Base-by-base conservation (phyloP, 2,329 filamentous ascomycete genomes). In the Ophiostoma sp. region DNA sequence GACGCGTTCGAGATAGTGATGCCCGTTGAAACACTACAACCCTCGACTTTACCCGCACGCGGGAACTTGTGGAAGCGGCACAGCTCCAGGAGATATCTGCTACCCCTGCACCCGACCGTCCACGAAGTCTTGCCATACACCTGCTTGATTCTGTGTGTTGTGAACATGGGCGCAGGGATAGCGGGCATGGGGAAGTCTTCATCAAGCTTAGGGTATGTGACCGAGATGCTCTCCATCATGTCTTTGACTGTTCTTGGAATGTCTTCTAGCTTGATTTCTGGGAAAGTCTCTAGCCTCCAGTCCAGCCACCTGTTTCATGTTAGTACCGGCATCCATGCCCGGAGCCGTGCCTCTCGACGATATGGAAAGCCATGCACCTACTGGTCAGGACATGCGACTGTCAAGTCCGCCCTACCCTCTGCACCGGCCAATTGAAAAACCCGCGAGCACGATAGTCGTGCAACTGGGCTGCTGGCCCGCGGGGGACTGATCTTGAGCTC, bases 281-380 rank as follows among this genome's bases (percentile, higher is more conserved):
- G 72, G 12, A 75, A 66, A 0, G 76, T 75, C 40, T 75, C 74
- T 2, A 81, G 64, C 3, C 74, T 75, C 80, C 80, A 81, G 69
- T 81, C 79, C 8, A 78, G 70, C 3, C 68, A 68, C 55, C 79
- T 79, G 36, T 12, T 42, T 44, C 4, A 64, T 36, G 67, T 76
- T 58, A 75, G 73, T 49, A 60, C 27, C 27, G 27, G 27, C 27
- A 27, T 27, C 27, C 27, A 27, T 27, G 27, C 27, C 27, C 27
- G 27, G 27, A 27, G 27, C 27, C 27, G 27, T 27, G 27, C 27
- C 27, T 27, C 27, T 27, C 27, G 27, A 27, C 27, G 27, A 27
- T 27, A 27, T 27, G 27, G 27, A 27, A 27, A 27, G 27, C 27
- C 55, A 27, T 18, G 16, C 16, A 71, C 75, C 70, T 73, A 77